Evolutionary conservation across 768 basidiomycete species (phyloP), one percentile per base, ranked within the genome.

Genomic region (Tylopilus vinaceipallidus): DNA sequence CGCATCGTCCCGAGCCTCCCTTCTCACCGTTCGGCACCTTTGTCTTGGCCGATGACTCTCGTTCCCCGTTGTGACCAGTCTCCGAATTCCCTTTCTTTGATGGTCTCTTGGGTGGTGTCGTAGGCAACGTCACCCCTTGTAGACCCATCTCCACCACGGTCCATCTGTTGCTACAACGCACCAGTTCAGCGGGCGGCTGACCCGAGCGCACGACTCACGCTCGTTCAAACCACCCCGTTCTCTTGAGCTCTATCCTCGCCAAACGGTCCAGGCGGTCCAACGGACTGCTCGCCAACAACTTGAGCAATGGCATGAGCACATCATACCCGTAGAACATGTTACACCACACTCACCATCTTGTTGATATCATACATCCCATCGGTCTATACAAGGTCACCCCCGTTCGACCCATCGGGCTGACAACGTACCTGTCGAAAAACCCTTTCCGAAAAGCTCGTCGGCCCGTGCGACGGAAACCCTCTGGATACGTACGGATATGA

Each of bases 141-240:
- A 68, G 45, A 10, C 64, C 64, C 52, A 61, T 49, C 17, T 61
- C 55, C 23, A 66, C 59, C 22, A 64, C 44, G 1, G 59, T 49
- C 65, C 65, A 66, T 35, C 63, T 60, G 54, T 68, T 64, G 11
- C 66, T 66, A 27, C 20, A 40, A 2, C 14, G 9, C 49, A n/a
- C 16, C n/a, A 22, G n/a, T 19, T 16, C 13, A 43, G 20, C 27
- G 3, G 27, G 19, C 9, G 6, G 16, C 6, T 17, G 16, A 33
- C 17, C 29, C 23, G 17, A 20, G 13, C 3, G 1, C 11, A 9
- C 3, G 14, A 52, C 64, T 7, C 42, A 66, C 64, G 24, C 34
- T 56, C 66, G 63, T 53, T 66, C 64, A 6, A 66, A 52, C 65
- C 65, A 66, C 19, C 66, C 66, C 4, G 61, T 55, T 36, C 59